Evolutionary conservation across 2,329 filamentous ascomycete genomes (phyloP), one percentile per base, ranked within the genome.

Genomic region (Aspergillus sp.): DNA sequence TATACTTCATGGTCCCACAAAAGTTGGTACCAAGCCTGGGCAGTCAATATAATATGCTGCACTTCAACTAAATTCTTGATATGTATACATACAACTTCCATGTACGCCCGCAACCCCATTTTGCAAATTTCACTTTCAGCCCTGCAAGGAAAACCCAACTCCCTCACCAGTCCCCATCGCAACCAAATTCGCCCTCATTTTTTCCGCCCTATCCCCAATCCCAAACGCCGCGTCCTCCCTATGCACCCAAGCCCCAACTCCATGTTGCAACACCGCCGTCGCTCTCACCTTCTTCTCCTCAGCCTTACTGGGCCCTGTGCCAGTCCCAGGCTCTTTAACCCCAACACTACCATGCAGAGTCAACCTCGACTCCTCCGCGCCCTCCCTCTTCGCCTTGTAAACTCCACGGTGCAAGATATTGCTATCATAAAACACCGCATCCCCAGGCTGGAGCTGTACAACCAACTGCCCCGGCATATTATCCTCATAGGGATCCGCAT

Each of bases 371-470:
- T 76, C 70, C 49, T 71, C 69, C 12, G 66, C 72, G 4, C 68
- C 68, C 42, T 73, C 71, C 22, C 60, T 61, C 60, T 77, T 77
- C 8, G 63, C 73, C 58, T 68, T 68, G 58, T 80, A 80, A 24
- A 75, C 70, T 3, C 77, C 76, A 5, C 77, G 72, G 54, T 79
- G 77, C 55, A 96, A 72, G 62, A 96, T 96, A 72, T 96, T 96
- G 70, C 93, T 96, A 73, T 96, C 87, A 70, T 96, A 96, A 68
- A 96, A 96, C 42, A 89, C 89, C 15, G 89, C 85, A 74, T 96
- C 91, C 0, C 91, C 91, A 0, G 90, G 82, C 61, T 83, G 77
- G 60, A 96, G 78, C 69, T 79, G 69, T 15, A 96, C 90, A 3
- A 83, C 75, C 13, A 87, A 68, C 77, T 92, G 87, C 0, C 78